Percentiles rank a stretch among this genome's conserved stretches.
These are phyloP conservation scores for Candida sojae DNA, from an alignment of 1,139 yeast genomes.

Conservation along the genomic window DNA sequence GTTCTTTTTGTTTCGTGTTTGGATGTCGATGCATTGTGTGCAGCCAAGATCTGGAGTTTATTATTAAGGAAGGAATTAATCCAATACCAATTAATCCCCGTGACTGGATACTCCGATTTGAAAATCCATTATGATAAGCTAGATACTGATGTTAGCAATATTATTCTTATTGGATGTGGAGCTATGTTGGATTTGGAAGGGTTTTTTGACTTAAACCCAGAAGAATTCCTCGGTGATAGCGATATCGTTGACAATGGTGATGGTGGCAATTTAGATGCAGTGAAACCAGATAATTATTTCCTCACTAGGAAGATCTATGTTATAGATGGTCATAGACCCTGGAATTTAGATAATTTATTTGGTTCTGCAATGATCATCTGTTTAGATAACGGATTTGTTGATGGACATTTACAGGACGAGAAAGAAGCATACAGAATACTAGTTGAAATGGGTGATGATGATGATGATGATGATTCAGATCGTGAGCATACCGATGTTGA, in stretches of 20 bases:
- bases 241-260: not conserved
- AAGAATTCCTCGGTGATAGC: constrained; percentile 30
- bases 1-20: constrained; percentile 89
- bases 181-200: constrained; percentile 85
- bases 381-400: constrained; percentile 83
- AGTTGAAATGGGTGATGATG: constrained; percentile 33
- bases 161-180: constrained; percentile 91
- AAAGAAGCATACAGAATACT: constrained; percentile 56
- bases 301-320: constrained; percentile 56
- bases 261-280: constrained; percentile 5
- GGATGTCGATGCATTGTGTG: constrained; percentile 90
- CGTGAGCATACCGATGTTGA: constrained; percentile 23
- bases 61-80: constrained; percentile 79
- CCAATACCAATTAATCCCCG: constrained; percentile 87
- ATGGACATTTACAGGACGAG: constrained; percentile 53
- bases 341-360: constrained; percentile 92
- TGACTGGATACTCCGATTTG: constrained; percentile 88
- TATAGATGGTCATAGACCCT: constrained; percentile 91
- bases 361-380: constrained; percentile 82
- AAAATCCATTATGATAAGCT: constrained; percentile 60
- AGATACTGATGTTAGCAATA: constrained; percentile 77
- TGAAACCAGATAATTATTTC: not conserved
- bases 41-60: constrained; percentile 72
- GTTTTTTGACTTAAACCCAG: constrained; percentile 67
- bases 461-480: constrained; percentile 23